Evolutionary conservation across 768 basidiomycete species (phyloP).

Genomic region (Leucosporidium yakuticum): DNA sequence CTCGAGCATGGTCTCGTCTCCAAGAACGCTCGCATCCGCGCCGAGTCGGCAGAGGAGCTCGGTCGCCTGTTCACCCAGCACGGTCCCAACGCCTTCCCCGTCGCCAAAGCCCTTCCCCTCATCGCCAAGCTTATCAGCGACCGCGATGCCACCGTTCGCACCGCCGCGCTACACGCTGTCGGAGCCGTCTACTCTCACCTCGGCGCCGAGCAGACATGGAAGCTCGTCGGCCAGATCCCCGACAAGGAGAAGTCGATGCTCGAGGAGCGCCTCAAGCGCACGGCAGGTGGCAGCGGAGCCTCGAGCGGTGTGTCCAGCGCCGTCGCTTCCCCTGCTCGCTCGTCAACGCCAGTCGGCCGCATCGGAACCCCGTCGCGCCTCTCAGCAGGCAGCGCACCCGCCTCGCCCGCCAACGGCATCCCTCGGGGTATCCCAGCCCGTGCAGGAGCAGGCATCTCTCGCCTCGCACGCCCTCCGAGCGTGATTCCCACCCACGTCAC

Average conservation of each 20-base stretch:
- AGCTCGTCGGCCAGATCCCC: slow-evolving; percentile 64
- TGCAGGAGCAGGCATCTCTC: too few species aligned
- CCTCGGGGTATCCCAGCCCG: too few species aligned
- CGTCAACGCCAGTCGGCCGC: neutral
- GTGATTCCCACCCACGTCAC: too few species aligned
- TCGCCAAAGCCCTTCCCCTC: slow-evolving; percentile 67
- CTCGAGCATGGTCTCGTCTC: slow-evolving; percentile 82
- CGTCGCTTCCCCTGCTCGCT: neutral
- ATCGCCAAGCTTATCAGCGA: slow-evolving; percentile 77
- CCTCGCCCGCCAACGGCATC: too few species aligned
- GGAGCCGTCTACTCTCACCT: slow-evolving; percentile 76
- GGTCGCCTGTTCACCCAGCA: slow-evolving; percentile 69
- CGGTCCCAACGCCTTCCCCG: slow-evolving; percentile 66
- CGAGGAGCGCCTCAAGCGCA: slow-evolving; percentile 64
- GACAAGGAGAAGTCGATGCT: slow-evolving; percentile 87
- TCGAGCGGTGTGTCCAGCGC: neutral
- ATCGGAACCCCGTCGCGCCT: too few species aligned
- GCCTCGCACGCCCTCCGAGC: too few species aligned
- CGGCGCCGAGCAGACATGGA: slow-evolving; percentile 74
- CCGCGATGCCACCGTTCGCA: slow-evolving; percentile 80
- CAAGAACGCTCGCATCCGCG: slow-evolving; percentile 85
- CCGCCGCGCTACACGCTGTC: slow-evolving; percentile 72
- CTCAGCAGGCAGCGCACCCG: too few species aligned
- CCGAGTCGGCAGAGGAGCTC: slow-evolving; percentile 78
- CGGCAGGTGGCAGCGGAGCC: neutral